A percentile compares a stretch with the other conserved stretches of the same genome.
Conservation (phyloP, 495 filamentous ascomycete genomes). For the Penicillium antarcticum region DNA sequence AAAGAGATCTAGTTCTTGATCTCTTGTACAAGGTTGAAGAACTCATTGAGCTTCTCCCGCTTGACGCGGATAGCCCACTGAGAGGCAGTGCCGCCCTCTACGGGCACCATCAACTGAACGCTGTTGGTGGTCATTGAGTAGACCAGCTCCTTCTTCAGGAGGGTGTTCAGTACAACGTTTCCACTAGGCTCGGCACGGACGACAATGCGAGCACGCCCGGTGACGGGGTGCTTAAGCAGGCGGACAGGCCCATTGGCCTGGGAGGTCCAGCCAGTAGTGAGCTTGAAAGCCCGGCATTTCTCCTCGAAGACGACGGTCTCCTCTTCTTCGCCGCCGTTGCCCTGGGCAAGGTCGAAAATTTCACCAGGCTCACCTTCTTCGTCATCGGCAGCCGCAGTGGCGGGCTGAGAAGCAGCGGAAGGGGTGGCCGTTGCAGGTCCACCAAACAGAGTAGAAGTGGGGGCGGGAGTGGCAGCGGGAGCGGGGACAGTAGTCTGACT, state of each 20-base stretch:
- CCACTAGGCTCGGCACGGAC: constrained; percentile 68
- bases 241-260: constrained; percentile 64
- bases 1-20: constrained; percentile 21
- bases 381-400: constrained; percentile 53
- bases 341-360: constrained; percentile 57
- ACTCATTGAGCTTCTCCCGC: constrained; percentile 41
- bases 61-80: constrained; percentile 66
- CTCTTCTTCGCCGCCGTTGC: constrained; percentile 67
- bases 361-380: constrained; percentile 51
- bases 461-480: constrained; percentile 50
- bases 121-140: constrained; percentile 56
- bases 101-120: constrained; percentile 53
- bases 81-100: constrained; percentile 49
- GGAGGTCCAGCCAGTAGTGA: constrained; percentile 47
- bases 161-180: constrained; percentile 64
- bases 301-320: constrained; percentile 62
- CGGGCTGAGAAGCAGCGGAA: constrained; percentile 24
- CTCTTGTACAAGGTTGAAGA: constrained; percentile 28
- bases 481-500: constrained; percentile 11
- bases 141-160: constrained; percentile 52
- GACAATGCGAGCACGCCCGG: constrained; percentile 59
- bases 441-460: not conserved
- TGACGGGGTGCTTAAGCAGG: constrained; percentile 64
- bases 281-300: constrained; percentile 60
- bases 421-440: constrained; percentile 21